These are phyloP conservation scores for Pichia eremophila DNA, from an alignment of 805 yeast genomes.

Conservation along the genomic window DNA sequence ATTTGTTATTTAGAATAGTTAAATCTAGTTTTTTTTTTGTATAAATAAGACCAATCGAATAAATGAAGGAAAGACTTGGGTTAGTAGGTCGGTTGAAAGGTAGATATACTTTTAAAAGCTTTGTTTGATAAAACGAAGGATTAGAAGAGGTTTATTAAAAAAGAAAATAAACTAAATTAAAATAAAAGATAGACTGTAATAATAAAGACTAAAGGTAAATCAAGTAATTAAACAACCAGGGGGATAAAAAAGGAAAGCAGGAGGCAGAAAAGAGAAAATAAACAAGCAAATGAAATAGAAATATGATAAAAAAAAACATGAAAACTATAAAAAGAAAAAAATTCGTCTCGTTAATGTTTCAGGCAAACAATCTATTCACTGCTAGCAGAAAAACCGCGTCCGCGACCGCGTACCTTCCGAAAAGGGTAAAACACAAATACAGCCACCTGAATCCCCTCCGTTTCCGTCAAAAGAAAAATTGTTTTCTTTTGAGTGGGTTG, in stretches of 20 bases:
- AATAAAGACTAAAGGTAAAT: too few relatives aligned
- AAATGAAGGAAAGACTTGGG: conserved; percentile 7
- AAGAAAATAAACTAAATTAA: neutral
- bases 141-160: too few relatives aligned
- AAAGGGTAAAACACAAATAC: neutral
- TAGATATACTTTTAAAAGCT: neutral
- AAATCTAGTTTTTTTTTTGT: too few relatives aligned
- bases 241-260: too few relatives aligned
- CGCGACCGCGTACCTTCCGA: neutral
- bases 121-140: neutral
- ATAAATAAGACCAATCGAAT: neutral
- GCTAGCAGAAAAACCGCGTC: neutral
- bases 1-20: neutral
- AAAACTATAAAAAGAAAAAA: neutral
- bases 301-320: neutral
- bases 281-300: neutral
- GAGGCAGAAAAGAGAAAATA: neutral
- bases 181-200: too few relatives aligned
- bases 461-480: too few relatives aligned
- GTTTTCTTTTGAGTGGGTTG: too few relatives aligned
- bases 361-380: neutral
- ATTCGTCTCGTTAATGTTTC: neutral
- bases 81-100: neutral
- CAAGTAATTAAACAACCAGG: too few relatives aligned
- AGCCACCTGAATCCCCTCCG: too few relatives aligned